Percentiles rank a stretch among this genome's conserved stretches.
Conservation (phyloP, 768 basidiomycete genomes). For the Suillus tomentosus region DNA sequence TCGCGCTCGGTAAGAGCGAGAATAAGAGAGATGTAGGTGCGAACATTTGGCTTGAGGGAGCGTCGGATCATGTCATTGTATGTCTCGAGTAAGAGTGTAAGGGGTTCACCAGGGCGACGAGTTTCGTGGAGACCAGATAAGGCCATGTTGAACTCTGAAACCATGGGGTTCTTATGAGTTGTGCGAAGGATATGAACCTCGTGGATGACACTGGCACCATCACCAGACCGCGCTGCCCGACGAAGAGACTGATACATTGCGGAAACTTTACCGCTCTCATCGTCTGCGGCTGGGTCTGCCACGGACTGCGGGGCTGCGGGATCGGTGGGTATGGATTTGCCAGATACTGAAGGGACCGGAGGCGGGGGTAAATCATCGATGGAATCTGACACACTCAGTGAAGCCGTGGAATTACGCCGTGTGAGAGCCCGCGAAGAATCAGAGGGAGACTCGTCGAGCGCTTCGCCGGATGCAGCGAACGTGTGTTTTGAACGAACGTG, state of each 20-base stretch:
- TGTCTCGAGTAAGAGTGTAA: constrained; percentile 58
- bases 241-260: constrained; percentile 23
- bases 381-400: constrained; percentile 26
- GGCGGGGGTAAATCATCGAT: constrained; percentile 23
- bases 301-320: constrained; percentile 32
- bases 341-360: constrained; percentile 16
- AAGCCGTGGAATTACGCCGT: constrained; percentile 53
- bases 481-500: constrained; percentile 64
- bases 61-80: constrained; percentile 73
- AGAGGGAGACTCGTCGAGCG: constrained; percentile 20
- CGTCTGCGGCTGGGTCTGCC: constrained; percentile 24
- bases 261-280: constrained; percentile 11
- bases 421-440: constrained; percentile 33
- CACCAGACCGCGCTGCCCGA: constrained; percentile 29
- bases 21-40: constrained; percentile 67
- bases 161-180: constrained; percentile 33
- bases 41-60: constrained; percentile 59
- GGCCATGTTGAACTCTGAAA: constrained; percentile 64
- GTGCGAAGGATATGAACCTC: constrained; percentile 20
- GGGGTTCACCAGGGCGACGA: constrained; percentile 51
- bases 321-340: constrained; percentile 17
- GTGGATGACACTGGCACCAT: constrained; percentile 34
- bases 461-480: constrained; percentile 40
- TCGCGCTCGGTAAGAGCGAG: constrained; percentile 66
- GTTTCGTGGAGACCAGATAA: constrained; percentile 53